These are phyloP conservation scores for Kurtzmaniella quercitrusa DNA, from an alignment of 1,139 yeast species.

Conservation along the genomic window DNA sequence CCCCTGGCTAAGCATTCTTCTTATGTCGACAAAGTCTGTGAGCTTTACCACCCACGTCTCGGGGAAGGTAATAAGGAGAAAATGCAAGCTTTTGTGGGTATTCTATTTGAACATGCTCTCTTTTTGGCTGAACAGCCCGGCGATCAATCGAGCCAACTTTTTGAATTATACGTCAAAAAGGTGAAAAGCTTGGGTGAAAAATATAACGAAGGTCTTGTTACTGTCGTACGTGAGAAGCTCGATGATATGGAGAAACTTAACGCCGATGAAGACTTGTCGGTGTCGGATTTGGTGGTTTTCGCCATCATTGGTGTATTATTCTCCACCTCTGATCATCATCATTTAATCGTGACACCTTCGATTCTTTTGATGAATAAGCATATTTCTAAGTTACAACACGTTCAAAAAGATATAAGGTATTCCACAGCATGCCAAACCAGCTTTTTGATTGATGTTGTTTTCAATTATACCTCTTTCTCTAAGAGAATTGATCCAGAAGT, in stretches of 20 bases:
- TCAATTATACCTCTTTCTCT: slow-evolving; percentile 73
- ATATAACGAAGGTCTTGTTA: slow-evolving; percentile 62
- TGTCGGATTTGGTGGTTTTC: slow-evolving; percentile 63
- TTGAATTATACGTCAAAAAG: slow-evolving; percentile 44
- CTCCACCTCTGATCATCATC: slow-evolving; percentile 95
- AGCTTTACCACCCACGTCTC: slow-evolving; percentile 67
- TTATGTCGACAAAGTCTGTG: slow-evolving; percentile 53
- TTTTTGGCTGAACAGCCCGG: slow-evolving; percentile 29
- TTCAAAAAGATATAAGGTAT: slow-evolving; percentile 40
- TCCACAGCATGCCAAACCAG: slow-evolving; percentile 45
- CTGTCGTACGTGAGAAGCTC: slow-evolving; percentile 29
- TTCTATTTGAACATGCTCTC: slow-evolving; percentile 62
- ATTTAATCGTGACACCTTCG: slow-evolving; percentile 84
- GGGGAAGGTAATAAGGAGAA: slow-evolving; percentile 80
- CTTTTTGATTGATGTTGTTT: slow-evolving; percentile 57
- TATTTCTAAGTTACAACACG: slow-evolving; percentile 29
- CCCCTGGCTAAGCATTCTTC: slow-evolving; percentile 41
- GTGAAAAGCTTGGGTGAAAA: slow-evolving; percentile 62
- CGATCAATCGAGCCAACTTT: slow-evolving; percentile 10
- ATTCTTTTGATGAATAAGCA: slow-evolving; percentile 68
- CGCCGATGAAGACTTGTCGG: slow-evolving; percentile 18
- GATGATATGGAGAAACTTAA: slow-evolving; percentile 40
- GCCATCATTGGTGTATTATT: slow-evolving; percentile 70
- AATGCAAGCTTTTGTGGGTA: slow-evolving; percentile 59
- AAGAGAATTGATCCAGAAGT: slow-evolving; percentile 84